Percentiles rank a stretch among this genome's conserved stretches.
phyloP scores from a whole-genome alignment of 805 yeast species.

The Candida dajiaensis region DNA sequence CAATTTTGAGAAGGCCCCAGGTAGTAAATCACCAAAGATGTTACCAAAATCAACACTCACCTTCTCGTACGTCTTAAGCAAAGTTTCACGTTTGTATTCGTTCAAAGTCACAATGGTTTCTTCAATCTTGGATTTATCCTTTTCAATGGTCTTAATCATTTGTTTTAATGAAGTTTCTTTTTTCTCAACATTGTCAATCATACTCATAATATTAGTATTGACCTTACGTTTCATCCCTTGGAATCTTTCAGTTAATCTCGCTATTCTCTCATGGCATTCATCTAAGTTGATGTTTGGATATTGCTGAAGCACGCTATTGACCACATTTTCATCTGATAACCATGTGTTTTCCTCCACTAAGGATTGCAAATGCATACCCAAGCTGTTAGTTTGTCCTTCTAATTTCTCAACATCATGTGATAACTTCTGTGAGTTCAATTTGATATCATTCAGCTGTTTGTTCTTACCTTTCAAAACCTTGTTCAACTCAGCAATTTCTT shows the following conservation, averaged over 20 bases:
- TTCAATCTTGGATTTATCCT: conserved; percentile 83
- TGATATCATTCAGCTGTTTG: conserved; percentile 36
- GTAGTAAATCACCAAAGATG: conserved; percentile 82
- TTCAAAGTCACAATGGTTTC: conserved; percentile 81
- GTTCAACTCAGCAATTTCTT: conserved; percentile 63
- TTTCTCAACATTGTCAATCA: conserved; percentile 88
- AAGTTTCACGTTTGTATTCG: conserved; percentile 76
- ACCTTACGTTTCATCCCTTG: conserved; percentile 74
- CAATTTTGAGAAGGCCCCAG: conserved; percentile 84
- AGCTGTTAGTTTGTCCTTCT: conserved; percentile 29
- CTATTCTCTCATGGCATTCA: conserved; percentile 53
- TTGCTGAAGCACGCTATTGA: conserved; percentile 51
- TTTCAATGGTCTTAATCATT: conserved; percentile 83
- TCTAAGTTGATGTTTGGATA: conserved; percentile 58
- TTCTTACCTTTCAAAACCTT: conserved; percentile 38
- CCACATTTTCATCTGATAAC: conserved; percentile 61
- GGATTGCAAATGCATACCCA: conserved; percentile 35
- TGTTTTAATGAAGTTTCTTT: conserved; percentile 69
- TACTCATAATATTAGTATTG: conserved; percentile 79
- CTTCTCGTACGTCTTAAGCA: conserved; percentile 78
- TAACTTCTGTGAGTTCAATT: conserved; percentile 47
- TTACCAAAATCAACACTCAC: conserved; percentile 87
- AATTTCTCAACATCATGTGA: conserved; percentile 50
- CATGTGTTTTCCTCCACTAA: conserved; percentile 59
- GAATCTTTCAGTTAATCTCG: conserved; percentile 50